Evolutionary conservation across 352 stramenopile species (phyloP).

Genomic region (Discostella stelligera): DNA sequence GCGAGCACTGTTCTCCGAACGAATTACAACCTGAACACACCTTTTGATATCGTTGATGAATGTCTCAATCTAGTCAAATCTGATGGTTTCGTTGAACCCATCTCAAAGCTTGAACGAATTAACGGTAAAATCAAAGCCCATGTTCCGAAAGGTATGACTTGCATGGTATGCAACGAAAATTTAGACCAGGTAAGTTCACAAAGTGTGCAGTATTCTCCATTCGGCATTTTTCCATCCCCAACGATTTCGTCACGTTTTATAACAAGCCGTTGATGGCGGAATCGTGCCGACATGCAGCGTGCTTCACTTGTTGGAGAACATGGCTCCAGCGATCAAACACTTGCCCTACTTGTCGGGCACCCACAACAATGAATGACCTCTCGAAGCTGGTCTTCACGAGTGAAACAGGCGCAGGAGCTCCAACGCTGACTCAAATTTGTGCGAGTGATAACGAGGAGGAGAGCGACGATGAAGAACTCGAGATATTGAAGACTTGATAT

Average conservation of each 20-base stretch:
- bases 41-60: slow-evolving; percentile 27
- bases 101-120: slow-evolving; percentile 24
- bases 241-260: slow-evolving; percentile 1
- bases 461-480: slow-evolving; percentile 35
- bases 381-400: slow-evolving; percentile 64
- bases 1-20: neutral
- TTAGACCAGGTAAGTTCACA: slow-evolving; percentile 43
- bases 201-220: neutral
- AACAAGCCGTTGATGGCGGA: slow-evolving; percentile 57
- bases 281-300: slow-evolving; percentile 70
- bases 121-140: slow-evolving; percentile 53
- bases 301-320: slow-evolving; percentile 64
- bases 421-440: slow-evolving; percentile 36
- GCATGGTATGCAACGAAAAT: slow-evolving; percentile 52
- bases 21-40: neutral
- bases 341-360: slow-evolving; percentile 64
- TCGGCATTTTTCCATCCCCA: neutral
- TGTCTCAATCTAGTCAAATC: slow-evolving; percentile 36
- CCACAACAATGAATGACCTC: slow-evolving; percentile 48
- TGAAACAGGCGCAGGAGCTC: slow-evolving; percentile 17
- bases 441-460: slow-evolving; percentile 18
- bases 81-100: slow-evolving; percentile 36
- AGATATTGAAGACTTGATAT: slow-evolving; percentile 24
- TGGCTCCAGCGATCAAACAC: slow-evolving; percentile 66
- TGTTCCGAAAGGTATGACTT: slow-evolving; percentile 58